A percentile compares a stretch with the other conserved stretches of the same genome.
Conservation (phyloP, 352 stramenopile species). For the Phytophthora nicotianae region DNA sequence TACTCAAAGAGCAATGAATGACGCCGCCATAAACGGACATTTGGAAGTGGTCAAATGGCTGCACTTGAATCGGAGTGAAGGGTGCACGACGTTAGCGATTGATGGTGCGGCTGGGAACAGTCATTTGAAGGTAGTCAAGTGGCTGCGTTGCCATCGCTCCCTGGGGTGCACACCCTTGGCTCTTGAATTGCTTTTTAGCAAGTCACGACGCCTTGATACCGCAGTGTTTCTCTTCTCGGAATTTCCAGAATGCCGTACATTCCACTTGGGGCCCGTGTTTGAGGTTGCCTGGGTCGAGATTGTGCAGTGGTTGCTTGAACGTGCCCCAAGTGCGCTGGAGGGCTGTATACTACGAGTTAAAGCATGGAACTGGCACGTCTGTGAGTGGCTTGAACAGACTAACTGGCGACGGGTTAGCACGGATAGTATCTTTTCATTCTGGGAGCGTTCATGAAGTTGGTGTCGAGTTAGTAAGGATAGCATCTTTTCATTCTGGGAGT, state of each 20-base stretch:
- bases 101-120: constrained; percentile 2
- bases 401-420: neutral
- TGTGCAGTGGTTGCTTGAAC: constrained; percentile 4
- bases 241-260: constrained; percentile 9
- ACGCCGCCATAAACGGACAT: neutral
- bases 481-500: too few species aligned
- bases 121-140: constrained; percentile 10
- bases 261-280: neutral
- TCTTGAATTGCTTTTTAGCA: constrained; percentile 1
- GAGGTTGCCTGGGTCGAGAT: constrained; percentile 2
- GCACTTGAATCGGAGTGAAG: constrained; percentile 12
- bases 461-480: too few species aligned
- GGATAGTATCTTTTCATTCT: neutral
- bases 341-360: neutral
- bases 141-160: constrained; percentile 1
- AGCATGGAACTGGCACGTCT: constrained; percentile 5
- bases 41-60: constrained; percentile 13
- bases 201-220: neutral
- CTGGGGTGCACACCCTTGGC: constrained; percentile 1
- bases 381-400: neutral
- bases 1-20: constrained; percentile 11
- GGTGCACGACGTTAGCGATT: constrained; percentile 4
- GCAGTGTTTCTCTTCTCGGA: neutral
- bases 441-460: constrained; percentile 2
- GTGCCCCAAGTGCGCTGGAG: neutral